Conservation (phyloP, 257 asterid genomes). For the Asclepias syriaca region DNA sequence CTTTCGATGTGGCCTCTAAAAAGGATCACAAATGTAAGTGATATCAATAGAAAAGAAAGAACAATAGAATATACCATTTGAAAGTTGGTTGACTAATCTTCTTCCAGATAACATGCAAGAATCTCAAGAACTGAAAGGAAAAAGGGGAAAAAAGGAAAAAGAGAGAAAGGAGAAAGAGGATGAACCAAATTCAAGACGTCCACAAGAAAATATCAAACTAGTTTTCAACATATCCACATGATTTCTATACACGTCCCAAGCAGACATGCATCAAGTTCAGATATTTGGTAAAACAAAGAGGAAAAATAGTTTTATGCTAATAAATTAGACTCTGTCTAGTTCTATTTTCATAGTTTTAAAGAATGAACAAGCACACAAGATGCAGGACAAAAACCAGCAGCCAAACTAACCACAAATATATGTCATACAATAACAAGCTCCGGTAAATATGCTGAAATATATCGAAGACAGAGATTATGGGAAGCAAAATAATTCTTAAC, state of each 20-base stretch:
- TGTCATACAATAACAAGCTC: no score
- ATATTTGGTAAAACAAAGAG: no score
- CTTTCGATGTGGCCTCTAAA: constrained; percentile 58
- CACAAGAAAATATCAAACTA: background rate
- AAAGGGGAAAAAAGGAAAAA: no score
- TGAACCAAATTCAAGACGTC: background rate
- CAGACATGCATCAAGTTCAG: background rate
- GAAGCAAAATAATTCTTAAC: no score
- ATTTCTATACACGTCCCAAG: no score
- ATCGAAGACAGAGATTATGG: no score
- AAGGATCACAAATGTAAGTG: constrained; percentile 5
- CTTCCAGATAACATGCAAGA: background rate
- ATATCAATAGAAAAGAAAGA: background rate
- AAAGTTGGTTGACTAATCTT: background rate
- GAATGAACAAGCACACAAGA: background rate
- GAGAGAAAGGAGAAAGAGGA: background rate
- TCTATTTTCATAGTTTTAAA: background rate
- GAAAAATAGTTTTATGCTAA: no score
- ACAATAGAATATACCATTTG: background rate
- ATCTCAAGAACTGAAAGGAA: no score
- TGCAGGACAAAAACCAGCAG: background rate
- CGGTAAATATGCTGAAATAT: no score
- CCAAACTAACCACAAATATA: no score
- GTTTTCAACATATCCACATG: background rate
- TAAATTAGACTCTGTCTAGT: background rate